Evolutionary conservation across 192 early-diverging fungal species (phyloP), one percentile per base, ranked within the genome.

Genomic region (Coemansia sp.): DNA sequence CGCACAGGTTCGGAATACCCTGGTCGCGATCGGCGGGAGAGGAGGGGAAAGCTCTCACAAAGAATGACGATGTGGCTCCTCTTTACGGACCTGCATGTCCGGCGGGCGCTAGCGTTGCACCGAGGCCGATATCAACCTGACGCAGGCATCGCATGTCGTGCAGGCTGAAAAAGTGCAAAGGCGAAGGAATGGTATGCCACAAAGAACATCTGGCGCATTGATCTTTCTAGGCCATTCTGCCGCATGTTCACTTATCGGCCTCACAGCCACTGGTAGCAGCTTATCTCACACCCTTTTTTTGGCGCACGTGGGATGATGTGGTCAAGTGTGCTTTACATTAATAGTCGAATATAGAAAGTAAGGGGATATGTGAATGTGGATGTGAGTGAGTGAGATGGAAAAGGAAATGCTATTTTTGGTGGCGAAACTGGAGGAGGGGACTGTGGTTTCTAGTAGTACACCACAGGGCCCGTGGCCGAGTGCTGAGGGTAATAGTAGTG

Each of bases 31-130:
- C 55, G 55, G 55, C 55, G 55, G 55, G 30, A 16, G 26, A 1
- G 26, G 26, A 1, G 26, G 26, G 26, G 26, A 26, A 26, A 26
- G 55, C 13, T 23, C 28, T 13, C 30, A 32, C 55, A 58, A 58
- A 58, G 55, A 32, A 32, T 23, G 55, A 13, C 13, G 55, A 32
- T 58, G 55, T 58, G 55, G 55, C 55, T 58, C 55, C 30, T 58
- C 55, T 58, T 58, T 58, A 30, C 35, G 55, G 55, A 58, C 55
- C 55, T 58, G 55, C 55, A 58, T 58, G 55, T 58, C 55, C 55
- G 55, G 55, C 55, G 55, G 55, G 16, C 16, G 26, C 28, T 58
- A 28, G 55, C 14, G 3, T 33, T 35, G 55, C 55, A 33, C 55
- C 55, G 55, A 58, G 55, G 55, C 55, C 55, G 55, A 58, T 14